phyloP scores from a whole-genome alignment of 2,329 filamentous ascomycete genomes.

The Metarhizium brunneum region DNA sequence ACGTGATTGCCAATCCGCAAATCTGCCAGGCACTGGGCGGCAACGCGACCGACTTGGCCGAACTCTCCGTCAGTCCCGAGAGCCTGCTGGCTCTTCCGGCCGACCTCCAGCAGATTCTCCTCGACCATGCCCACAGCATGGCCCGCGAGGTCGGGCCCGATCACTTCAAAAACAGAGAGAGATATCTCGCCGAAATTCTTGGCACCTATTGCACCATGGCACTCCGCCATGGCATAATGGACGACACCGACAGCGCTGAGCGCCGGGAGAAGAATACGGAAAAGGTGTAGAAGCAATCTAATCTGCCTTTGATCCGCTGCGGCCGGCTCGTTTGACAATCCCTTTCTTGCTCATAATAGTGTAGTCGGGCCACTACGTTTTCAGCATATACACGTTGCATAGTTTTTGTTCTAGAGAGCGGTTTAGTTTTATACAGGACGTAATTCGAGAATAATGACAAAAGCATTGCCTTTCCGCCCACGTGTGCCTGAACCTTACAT shows the following conservation, averaged over 20 bases:
- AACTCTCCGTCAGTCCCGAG: slow-evolving; percentile 7
- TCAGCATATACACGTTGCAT: neutral
- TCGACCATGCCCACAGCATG: slow-evolving; percentile 8
- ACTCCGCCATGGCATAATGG: neutral
- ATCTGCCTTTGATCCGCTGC: neutral
- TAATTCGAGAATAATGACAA: too few relatives aligned
- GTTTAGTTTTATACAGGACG: too few relatives aligned
- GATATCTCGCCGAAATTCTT: slow-evolving; percentile 13
- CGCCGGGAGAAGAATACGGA: neutral
- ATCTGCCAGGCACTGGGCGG: slow-evolving; percentile 6
- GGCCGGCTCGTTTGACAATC: neutral
- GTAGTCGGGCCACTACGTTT: neutral
- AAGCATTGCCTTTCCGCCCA: too few relatives aligned
- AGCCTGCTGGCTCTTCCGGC: slow-evolving; percentile 9
- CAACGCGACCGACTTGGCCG: neutral
- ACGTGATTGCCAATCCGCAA: slow-evolving; percentile 1
- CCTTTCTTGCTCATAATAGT: neutral
- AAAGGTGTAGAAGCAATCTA: neutral
- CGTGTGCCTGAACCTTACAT: too few relatives aligned
- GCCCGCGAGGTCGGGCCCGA: slow-evolving; percentile 4
- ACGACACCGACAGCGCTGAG: neutral
- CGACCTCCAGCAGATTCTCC: slow-evolving; percentile 7
- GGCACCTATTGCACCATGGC: slow-evolving; percentile 11
- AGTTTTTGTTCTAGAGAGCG: too few relatives aligned
- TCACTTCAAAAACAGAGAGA: slow-evolving; percentile 13